A percentile compares a stretch with the other conserved stretches of the same genome.
Evolutionary conservation across 208 protist genomes (phyloP).

Genomic region (Acanthamoeba healyi): DNA sequence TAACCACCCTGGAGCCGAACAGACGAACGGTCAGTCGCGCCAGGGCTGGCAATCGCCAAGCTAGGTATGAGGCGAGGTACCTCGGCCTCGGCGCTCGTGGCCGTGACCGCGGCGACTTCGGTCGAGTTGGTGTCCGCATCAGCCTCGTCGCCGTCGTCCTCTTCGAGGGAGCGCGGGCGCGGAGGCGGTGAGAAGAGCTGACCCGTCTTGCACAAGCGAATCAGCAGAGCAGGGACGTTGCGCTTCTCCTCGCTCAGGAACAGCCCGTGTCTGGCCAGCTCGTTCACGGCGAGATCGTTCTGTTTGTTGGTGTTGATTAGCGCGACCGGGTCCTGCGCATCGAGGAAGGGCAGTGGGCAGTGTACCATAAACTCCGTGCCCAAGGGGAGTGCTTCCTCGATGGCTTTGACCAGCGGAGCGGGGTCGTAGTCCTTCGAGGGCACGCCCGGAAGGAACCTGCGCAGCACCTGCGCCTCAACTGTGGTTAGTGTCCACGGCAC

Average conservation of each 20-base stretch:
- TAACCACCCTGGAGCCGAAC: not conserved
- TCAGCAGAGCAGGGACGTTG: not conserved
- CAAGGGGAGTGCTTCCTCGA: not conserved
- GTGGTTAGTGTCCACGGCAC: not conserved
- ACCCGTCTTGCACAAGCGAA: slow-evolving; percentile 1
- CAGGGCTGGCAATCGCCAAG: too few species aligned
- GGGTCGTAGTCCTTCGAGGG: slow-evolving; percentile 23
- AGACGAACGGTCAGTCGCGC: not conserved
- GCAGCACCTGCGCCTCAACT: not conserved
- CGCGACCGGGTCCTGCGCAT: not conserved
- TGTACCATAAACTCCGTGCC: not conserved
- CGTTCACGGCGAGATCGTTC: not conserved
- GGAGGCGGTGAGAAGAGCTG: slow-evolving; percentile 44
- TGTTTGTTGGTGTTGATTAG: not conserved
- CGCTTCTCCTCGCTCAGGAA: slow-evolving; percentile 27
- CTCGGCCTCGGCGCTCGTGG: too few species aligned
- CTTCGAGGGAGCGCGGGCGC: not conserved
- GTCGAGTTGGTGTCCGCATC: not conserved
- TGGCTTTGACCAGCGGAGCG: not conserved
- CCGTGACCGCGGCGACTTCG: too few species aligned
- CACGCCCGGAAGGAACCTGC: not conserved
- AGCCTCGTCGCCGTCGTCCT: not conserved
- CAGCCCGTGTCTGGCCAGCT: slow-evolving; percentile 20
- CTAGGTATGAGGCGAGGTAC: too few species aligned
- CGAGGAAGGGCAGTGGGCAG: too few species aligned